phyloP scores from a whole-genome alignment of 257 asterid species.

The Solanum lycopersicoides region DNA sequence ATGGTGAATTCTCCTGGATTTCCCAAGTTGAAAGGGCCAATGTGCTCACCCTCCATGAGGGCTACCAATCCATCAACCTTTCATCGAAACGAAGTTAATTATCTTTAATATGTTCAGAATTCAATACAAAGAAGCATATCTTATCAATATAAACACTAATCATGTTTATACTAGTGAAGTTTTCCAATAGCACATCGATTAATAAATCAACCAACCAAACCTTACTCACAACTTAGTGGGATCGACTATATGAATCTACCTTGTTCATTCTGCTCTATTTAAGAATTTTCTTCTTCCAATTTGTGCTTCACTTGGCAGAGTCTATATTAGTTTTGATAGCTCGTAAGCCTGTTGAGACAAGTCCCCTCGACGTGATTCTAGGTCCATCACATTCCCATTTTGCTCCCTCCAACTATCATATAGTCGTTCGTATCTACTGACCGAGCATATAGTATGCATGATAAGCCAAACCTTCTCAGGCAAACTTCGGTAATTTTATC shows the following conservation, averaged over 20 bases:
- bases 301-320: background rate
- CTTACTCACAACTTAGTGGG: background rate
- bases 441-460: background rate
- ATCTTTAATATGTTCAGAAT: background rate
- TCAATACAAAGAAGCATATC: background rate
- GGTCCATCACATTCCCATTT: background rate
- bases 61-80: slow-evolving; percentile 47
- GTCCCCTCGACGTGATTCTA: background rate
- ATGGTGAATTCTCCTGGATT: slow-evolving; percentile 50
- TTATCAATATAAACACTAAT: background rate
- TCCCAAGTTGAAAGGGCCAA: slow-evolving; percentile 53
- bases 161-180: background rate
- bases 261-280: background rate
- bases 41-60: slow-evolving; percentile 46
- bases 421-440: background rate
- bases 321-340: background rate
- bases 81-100: background rate
- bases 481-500: background rate
- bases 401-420: background rate
- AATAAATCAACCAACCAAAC: background rate
- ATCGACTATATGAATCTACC: background rate
- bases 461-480: background rate
- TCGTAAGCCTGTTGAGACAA: background rate
- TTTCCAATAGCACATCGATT: background rate
- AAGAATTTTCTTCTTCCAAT: background rate